Percentiles rank a stretch among this genome's conserved stretches.
Evolutionary conservation across 352 stramenopile species (phyloP).

Genomic region (Globisporangium cylindrosporum): DNA sequence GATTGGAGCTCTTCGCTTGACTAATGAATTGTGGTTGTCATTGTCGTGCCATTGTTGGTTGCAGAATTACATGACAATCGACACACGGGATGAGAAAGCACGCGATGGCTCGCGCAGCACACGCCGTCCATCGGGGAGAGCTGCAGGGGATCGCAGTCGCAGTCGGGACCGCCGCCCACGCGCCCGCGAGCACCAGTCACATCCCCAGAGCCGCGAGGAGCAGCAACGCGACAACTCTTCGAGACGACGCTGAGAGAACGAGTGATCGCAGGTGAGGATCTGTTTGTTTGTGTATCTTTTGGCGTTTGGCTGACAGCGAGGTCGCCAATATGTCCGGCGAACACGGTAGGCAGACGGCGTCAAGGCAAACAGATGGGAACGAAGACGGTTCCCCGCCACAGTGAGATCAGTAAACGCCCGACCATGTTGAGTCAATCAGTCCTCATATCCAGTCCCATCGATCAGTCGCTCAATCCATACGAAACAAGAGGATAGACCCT

Average conservation of each 20-base stretch:
- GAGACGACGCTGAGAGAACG: constrained; percentile 1
- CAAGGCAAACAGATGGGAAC: neutral
- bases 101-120: neutral
- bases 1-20: neutral
- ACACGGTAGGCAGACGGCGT: neutral
- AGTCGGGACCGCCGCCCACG: neutral
- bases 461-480: neutral
- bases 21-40: neutral
- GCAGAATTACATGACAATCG: constrained; percentile 75
- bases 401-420: neutral
- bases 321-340: neutral
- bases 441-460: neutral
- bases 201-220: neutral
- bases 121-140: neutral
- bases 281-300: neutral
- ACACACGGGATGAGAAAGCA: constrained; percentile 34
- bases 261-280: neutral
- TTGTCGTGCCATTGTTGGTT: neutral
- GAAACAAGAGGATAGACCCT: neutral
- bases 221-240: constrained; percentile 4
- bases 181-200: neutral
- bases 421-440: neutral
- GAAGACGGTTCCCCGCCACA: neutral
- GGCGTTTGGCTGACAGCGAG: neutral
- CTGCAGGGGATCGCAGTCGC: constrained; percentile 3